These are phyloP conservation scores for Aspergillus campestris DNA, from an alignment of 495 filamentous ascomycete species.

Conservation along the genomic window DNA sequence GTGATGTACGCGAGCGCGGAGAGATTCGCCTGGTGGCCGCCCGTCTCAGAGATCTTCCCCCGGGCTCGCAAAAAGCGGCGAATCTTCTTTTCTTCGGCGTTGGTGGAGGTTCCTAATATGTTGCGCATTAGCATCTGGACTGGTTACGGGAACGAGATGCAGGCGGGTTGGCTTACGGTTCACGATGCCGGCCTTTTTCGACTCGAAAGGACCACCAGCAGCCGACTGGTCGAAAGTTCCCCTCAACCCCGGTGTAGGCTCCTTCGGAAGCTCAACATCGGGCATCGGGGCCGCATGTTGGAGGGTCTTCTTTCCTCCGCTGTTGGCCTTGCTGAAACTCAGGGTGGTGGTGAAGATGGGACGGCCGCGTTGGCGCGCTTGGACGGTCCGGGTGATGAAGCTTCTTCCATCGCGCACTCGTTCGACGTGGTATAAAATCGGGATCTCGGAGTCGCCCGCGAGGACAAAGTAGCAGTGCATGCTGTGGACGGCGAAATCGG, in stretches of 20 bases:
- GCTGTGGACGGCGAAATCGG: constrained; percentile 74
- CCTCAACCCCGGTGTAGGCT: constrained; percentile 11
- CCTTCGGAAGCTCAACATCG: constrained; percentile 18
- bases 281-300: constrained; percentile 33
- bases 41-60: constrained; percentile 60
- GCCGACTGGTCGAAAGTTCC: constrained; percentile 20
- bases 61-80: constrained; percentile 74
- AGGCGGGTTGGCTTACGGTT: too few relatives aligned
- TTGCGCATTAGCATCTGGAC: not conserved
- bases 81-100: constrained; percentile 57
- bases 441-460: constrained; percentile 72
- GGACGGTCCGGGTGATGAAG: constrained; percentile 90
- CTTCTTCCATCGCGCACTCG: constrained; percentile 82
- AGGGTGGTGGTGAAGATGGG: constrained; percentile 92
- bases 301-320: constrained; percentile 52
- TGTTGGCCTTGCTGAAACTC: constrained; percentile 70
- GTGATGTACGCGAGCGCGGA: constrained; percentile 86
- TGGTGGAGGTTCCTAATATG: constrained; percentile 27
- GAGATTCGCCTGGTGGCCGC: constrained; percentile 71
- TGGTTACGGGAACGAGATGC: too few relatives aligned
- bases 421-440: constrained; percentile 90
- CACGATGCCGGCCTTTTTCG: constrained; percentile 30
- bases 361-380: constrained; percentile 81
- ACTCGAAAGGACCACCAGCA: constrained; percentile 36
- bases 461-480: constrained; percentile 99